Evolutionary conservation across 176 grass and related monocot species (phyloP).

Genomic region (Aegilops sharonensis): DNA sequence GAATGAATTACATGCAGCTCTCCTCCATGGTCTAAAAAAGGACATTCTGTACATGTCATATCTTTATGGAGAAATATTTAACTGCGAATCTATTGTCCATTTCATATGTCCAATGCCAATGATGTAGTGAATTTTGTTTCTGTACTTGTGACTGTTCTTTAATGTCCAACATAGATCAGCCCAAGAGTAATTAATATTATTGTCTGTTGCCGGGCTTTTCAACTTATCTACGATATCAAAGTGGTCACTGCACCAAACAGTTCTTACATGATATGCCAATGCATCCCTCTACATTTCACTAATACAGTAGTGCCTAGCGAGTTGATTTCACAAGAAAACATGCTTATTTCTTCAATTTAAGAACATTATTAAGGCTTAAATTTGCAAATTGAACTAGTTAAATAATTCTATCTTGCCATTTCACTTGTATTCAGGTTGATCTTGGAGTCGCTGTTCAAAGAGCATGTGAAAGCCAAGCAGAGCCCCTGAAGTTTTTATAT

Average conservation of each 20-base stretch:
- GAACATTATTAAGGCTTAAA: not conserved
- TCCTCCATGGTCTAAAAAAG: no score
- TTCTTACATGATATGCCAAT: not conserved
- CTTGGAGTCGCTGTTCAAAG: slow-evolving; percentile 90
- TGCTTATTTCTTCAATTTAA: slow-evolving; percentile 1
- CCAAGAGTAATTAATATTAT: not conserved
- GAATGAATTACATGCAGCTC: not conserved
- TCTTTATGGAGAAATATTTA: not conserved
- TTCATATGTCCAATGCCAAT: not conserved
- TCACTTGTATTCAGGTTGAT: slow-evolving; percentile 61
- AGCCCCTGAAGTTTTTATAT: slow-evolving; percentile 81
- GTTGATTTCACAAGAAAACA: not conserved
- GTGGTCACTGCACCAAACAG: not conserved
- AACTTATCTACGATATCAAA: not conserved
- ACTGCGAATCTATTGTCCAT: not conserved
- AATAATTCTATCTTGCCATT: not conserved
- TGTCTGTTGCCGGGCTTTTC: not conserved
- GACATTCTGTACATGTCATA: not conserved
- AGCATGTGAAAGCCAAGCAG: slow-evolving; percentile 79
- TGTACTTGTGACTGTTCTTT: not conserved
- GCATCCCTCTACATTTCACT: not conserved
- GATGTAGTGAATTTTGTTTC: not conserved
- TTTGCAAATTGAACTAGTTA: not conserved
- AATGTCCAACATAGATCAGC: not conserved
- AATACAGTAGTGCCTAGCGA: not conserved